phyloP scores from a whole-genome alignment of 495 filamentous ascomycete genomes.

The Podospora anserina region DNA sequence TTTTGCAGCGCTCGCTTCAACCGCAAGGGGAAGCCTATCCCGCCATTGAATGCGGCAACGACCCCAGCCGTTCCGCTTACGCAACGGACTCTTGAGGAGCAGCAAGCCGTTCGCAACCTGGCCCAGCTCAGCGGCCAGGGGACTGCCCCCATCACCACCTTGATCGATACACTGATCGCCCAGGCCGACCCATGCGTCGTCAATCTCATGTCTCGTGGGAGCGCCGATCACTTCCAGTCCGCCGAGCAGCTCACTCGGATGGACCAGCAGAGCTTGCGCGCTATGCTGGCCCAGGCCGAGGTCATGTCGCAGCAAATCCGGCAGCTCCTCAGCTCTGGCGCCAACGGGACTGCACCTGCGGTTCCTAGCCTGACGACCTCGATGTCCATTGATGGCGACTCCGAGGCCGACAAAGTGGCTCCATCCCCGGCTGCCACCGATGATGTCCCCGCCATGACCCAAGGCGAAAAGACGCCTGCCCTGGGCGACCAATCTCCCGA shows the following conservation, averaged over 20 bases:
- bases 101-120: constrained; percentile 57
- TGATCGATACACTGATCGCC: constrained; percentile 42
- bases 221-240: constrained; percentile 31
- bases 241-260: constrained; percentile 21
- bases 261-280: constrained; percentile 36
- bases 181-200: constrained; percentile 28
- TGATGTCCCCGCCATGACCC: constrained; percentile 23
- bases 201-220: constrained; percentile 36
- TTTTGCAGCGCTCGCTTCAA: constrained; percentile 34
- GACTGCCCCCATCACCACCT: constrained; percentile 31
- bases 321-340: constrained; percentile 15
- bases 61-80: constrained; percentile 13
- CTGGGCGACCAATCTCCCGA: constrained; percentile 16
- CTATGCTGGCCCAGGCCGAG: constrained; percentile 35
- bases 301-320: constrained; percentile 16
- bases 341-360: constrained; percentile 4
- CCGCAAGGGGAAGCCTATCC: constrained; percentile 31
- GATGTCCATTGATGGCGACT: constrained; percentile 15
- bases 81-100: constrained; percentile 36
- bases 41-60: constrained; percentile 20
- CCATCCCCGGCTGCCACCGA: constrained; percentile 29
- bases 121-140: constrained; percentile 41
- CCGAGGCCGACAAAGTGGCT: constrained; percentile 21
- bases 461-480: constrained; percentile 21
- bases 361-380: constrained; percentile 26